Evolutionary conservation across 106 monocot species (phyloP).

Genomic region (Dioscorea dumetorum): DNA sequence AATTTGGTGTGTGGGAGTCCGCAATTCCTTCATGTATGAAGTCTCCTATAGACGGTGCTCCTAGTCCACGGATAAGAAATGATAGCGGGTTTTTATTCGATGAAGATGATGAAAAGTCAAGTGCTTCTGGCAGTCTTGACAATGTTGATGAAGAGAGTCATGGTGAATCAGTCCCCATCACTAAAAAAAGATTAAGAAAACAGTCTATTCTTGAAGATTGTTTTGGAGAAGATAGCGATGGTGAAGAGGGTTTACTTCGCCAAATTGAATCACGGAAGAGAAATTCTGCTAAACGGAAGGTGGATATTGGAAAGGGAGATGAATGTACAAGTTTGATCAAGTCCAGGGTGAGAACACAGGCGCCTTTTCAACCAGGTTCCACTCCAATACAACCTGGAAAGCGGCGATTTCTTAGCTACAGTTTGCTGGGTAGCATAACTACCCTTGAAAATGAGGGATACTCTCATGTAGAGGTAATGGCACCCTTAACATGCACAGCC

Average conservation of each 20-base stretch:
- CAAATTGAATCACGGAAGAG: conserved; percentile 62
- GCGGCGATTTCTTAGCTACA: conserved; percentile 78
- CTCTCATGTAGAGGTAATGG: conserved; percentile 87
- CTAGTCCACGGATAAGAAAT: conserved; percentile 22
- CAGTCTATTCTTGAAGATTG: conserved; percentile 26
- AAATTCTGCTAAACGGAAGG: conserved; percentile 22
- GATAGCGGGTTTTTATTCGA: conserved; percentile 56
- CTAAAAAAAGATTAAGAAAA: conserved; percentile 55
- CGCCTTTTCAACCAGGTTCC: conserved; percentile 84
- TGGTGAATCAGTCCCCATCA: conserved; percentile 45
- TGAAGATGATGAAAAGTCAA: conserved; percentile 38
- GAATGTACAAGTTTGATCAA: conserved; percentile 20
- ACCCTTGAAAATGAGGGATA: conserved; percentile 84
- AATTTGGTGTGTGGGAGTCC: conserved; percentile 80
- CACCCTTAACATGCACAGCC: neutral
- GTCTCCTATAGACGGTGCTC: conserved; percentile 72
- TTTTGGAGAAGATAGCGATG: conserved; percentile 57
- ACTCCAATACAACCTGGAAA: conserved; percentile 72
- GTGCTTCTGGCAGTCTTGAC: conserved; percentile 53
- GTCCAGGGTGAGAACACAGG: conserved; percentile 44
- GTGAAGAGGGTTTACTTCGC: conserved; percentile 50
- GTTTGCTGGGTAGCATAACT: conserved; percentile 87
- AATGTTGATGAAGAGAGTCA: conserved; percentile 44
- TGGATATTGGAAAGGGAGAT: conserved; percentile 20
- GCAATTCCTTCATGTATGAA: conserved; percentile 79